Conservation (phyloP, 2,329 filamentous ascomycete species). For the Malbranchea zuffiana region DNA sequence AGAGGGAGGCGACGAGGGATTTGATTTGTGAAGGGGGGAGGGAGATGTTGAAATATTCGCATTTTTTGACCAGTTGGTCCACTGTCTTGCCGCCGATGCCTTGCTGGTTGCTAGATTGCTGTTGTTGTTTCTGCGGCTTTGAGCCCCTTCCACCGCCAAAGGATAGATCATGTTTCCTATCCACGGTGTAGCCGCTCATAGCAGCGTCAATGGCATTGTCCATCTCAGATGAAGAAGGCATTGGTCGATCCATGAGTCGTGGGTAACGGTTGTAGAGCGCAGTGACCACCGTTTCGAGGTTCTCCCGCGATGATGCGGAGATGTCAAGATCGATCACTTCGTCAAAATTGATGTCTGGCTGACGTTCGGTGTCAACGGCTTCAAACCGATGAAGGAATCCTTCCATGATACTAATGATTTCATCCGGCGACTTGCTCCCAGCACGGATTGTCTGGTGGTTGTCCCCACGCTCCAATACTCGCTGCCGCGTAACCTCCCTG, state of each 20-base stretch:
- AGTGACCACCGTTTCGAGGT: slow-evolving; percentile 68
- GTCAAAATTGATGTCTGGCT: slow-evolving; percentile 77
- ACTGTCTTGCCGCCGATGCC: slow-evolving; percentile 4
- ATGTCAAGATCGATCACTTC: slow-evolving; percentile 76
- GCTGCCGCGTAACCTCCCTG: slow-evolving; percentile 60
- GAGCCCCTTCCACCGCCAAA: slow-evolving; percentile 42
- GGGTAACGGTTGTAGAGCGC: slow-evolving; percentile 69
- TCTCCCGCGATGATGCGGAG: slow-evolving; percentile 62
- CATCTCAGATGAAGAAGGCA: slow-evolving; percentile 63
- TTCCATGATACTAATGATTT: slow-evolving; percentile 87
- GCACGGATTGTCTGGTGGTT: slow-evolving; percentile 98
- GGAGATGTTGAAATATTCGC: slow-evolving; percentile 57
- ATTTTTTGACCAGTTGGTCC: slow-evolving; percentile 38
- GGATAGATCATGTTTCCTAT: slow-evolving; percentile 64
- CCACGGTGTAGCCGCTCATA: slow-evolving; percentile 64
- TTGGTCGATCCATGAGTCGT: slow-evolving; percentile 52
- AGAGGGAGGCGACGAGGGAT: slow-evolving; percentile 57
- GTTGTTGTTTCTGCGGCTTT: slow-evolving; percentile 14
- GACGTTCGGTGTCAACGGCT: slow-evolving; percentile 51
- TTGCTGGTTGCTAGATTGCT: slow-evolving; percentile 15
- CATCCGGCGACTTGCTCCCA: slow-evolving; percentile 54
- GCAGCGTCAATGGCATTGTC: slow-evolving; percentile 69
- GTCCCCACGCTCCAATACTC: slow-evolving; percentile 76
- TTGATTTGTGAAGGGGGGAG: slow-evolving; percentile 43
- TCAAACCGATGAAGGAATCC: slow-evolving; percentile 84